phyloP scores from a whole-genome alignment of 441 rosid species.

The Gossypium lobatum region DNA sequence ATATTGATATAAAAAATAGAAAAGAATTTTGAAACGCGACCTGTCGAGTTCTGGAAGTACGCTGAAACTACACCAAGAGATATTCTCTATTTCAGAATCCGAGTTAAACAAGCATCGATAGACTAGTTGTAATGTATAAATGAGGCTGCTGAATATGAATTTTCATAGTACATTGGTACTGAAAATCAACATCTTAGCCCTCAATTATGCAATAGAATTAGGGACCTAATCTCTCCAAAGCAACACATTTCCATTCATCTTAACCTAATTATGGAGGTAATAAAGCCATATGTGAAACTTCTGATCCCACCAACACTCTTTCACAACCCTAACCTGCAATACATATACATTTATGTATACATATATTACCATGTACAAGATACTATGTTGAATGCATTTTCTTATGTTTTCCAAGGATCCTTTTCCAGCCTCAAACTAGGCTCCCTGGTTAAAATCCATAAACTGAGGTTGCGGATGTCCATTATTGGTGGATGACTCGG shows the following conservation, averaged over 20 bases:
- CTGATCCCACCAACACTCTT: slow-evolving; percentile 14
- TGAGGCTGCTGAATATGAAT: not conserved
- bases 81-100: too few species aligned
- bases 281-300: not conserved
- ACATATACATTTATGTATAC: slow-evolving; percentile 7
- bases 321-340: slow-evolving; percentile 25
- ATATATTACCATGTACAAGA: slow-evolving; percentile 34
- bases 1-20: too few species aligned
- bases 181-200: not conserved
- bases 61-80: too few species aligned
- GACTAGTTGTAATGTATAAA: not conserved
- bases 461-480: slow-evolving; percentile 46
- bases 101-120: not conserved
- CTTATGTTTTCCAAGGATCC: slow-evolving; percentile 13
- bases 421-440: slow-evolving; percentile 21
- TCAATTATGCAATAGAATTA: slow-evolving; percentile 6
- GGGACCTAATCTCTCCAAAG: slow-evolving; percentile 14
- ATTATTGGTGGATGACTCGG: slow-evolving; percentile 32
- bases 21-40: too few species aligned
- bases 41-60: too few species aligned
- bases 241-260: slow-evolving; percentile 8
- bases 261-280: slow-evolving; percentile 5
- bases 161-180: not conserved
- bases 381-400: slow-evolving; percentile 9
- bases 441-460: slow-evolving; percentile 59